These are phyloP conservation scores for Trichoderma parareesei DNA, from an alignment of 495 filamentous ascomycete genomes.

Conservation along the genomic window DNA sequence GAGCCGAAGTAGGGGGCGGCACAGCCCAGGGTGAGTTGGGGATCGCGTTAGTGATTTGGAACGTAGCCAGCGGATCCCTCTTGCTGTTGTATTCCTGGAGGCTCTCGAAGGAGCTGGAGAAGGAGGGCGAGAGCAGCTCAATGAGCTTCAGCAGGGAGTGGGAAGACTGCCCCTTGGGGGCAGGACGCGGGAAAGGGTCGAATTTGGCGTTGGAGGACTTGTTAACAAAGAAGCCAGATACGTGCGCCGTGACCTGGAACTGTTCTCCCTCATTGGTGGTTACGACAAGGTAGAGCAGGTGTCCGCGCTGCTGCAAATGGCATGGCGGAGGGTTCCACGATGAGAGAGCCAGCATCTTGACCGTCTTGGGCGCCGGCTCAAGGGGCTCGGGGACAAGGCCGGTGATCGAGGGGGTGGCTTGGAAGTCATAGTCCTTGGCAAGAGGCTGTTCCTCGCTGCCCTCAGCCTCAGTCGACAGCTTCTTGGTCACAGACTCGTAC, in stretches of 20 bases:
- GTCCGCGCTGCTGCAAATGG: slow-evolving; percentile 80
- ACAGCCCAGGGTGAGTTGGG: slow-evolving; percentile 93
- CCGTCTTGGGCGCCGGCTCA: slow-evolving; percentile 67
- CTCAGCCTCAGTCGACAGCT: slow-evolving; percentile 41
- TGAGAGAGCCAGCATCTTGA: slow-evolving; percentile 82
- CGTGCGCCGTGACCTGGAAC: slow-evolving; percentile 84
- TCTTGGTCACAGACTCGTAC: slow-evolving; percentile 61
- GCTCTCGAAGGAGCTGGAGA: slow-evolving; percentile 60
- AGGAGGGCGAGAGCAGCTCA: slow-evolving; percentile 69
- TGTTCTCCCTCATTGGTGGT: slow-evolving; percentile 89
- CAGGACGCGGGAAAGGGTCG: slow-evolving; percentile 68
- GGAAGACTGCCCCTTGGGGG: slow-evolving; percentile 60
- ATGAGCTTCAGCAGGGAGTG: slow-evolving; percentile 86
- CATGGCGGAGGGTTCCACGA: slow-evolving; percentile 96
- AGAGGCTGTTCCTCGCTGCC: slow-evolving; percentile 35
- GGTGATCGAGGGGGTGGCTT: slow-evolving; percentile 54
- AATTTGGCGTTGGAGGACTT: slow-evolving; percentile 86
- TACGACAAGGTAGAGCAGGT: slow-evolving; percentile 83
- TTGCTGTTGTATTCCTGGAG: slow-evolving; percentile 73
- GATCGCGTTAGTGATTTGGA: slow-evolving; percentile 87
- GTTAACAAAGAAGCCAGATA: slow-evolving; percentile 94
- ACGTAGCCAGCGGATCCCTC: slow-evolving; percentile 83
- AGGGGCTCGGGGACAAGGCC: slow-evolving; percentile 60
- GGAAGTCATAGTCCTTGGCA: slow-evolving; percentile 66
- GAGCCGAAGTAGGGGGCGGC: slow-evolving; percentile 50